A percentile compares a stretch with the other conserved stretches of the same genome.
These are phyloP conservation scores for Myxozyma nipponensis DNA, from an alignment of 805 yeast genomes.

Conservation along the genomic window DNA sequence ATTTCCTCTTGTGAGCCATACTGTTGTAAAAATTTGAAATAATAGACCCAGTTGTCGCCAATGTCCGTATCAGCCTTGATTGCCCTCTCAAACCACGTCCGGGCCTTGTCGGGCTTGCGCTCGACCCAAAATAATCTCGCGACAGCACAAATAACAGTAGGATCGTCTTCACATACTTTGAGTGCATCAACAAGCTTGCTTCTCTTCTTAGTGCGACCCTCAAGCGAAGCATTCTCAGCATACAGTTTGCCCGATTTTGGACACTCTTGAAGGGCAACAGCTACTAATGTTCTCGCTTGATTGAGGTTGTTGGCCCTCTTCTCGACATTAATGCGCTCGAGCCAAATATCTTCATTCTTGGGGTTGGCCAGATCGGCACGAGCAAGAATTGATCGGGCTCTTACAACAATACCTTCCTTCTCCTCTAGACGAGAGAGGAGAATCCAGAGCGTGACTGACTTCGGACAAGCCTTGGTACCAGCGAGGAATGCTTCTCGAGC, in stretches of 20 bases:
- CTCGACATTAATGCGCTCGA: constrained; percentile 59
- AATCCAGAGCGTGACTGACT: constrained; percentile 52
- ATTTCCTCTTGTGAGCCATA: constrained; percentile 37
- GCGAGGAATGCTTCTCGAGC: constrained; percentile 49
- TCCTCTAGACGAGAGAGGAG: constrained; percentile 49
- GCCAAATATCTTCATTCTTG: constrained; percentile 51
- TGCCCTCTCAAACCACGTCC: constrained; percentile 72
- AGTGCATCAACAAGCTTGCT: constrained; percentile 69
- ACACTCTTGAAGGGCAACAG: constrained; percentile 54
- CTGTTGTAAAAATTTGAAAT: constrained; percentile 46
- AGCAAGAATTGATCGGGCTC: constrained; percentile 72
- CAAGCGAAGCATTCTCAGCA: constrained; percentile 52
- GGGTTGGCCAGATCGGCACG: constrained; percentile 55
- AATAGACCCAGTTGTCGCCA: constrained; percentile 80
- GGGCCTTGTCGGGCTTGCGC: constrained; percentile 59
- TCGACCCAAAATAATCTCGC: constrained; percentile 66
- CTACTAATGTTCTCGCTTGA: constrained; percentile 53
- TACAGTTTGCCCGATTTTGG: constrained; percentile 63
- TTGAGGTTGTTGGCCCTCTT: constrained; percentile 44
- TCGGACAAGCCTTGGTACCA: constrained; percentile 51
- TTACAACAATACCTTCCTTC: constrained; percentile 42
- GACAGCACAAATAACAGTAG: constrained; percentile 55
- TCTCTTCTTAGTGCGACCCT: constrained; percentile 47
- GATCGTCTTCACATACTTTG: constrained; percentile 57
- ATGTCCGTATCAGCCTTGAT: constrained; percentile 49